These are phyloP conservation scores for Neoboletus magnificus DNA, from an alignment of 768 basidiomycete genomes.

Conservation along the genomic window DNA sequence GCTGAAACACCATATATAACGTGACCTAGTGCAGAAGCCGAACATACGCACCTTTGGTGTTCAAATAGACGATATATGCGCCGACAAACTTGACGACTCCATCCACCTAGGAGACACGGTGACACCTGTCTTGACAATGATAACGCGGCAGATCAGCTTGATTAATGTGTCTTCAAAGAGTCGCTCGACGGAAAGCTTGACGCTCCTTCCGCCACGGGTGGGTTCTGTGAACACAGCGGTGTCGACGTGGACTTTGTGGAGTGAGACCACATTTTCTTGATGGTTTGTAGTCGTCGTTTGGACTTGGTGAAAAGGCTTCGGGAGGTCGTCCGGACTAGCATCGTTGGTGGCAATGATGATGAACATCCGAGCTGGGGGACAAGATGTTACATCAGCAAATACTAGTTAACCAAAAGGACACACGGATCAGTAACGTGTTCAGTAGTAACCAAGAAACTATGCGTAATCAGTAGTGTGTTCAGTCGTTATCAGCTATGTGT, in stretches of 20 bases:
- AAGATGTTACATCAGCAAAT: too few relatives aligned
- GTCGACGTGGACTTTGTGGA: slow-evolving; percentile 74
- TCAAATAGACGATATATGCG: slow-evolving; percentile 70
- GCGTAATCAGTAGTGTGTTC: too few relatives aligned
- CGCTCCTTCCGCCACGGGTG: too few relatives aligned
- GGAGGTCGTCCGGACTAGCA: slow-evolving; percentile 10
- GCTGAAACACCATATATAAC: slow-evolving; percentile 25
- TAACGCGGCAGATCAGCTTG: slow-evolving; percentile 53
- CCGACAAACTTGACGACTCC: slow-evolving; percentile 78
- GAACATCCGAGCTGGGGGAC: too few relatives aligned
- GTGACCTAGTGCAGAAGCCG: not conserved
- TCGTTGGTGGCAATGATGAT: not conserved
- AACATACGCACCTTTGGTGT: slow-evolving; percentile 61
- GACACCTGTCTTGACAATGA: slow-evolving; percentile 83
- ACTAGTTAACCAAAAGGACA: too few relatives aligned
- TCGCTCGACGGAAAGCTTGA: too few relatives aligned
- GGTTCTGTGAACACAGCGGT: slow-evolving; percentile 37
- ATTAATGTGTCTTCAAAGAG: slow-evolving; percentile 39
- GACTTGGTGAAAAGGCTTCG: slow-evolving; percentile 69
- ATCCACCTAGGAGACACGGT: slow-evolving; percentile 52
- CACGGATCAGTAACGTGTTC: too few relatives aligned
- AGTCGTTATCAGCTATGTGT: too few relatives aligned
- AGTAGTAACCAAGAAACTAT: too few relatives aligned
- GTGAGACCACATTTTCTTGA: slow-evolving; percentile 80
- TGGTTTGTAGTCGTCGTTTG: slow-evolving; percentile 54